phyloP scores from a whole-genome alignment of 1,284 basidiomycete genomes.

The Grifola frondosa region DNA sequence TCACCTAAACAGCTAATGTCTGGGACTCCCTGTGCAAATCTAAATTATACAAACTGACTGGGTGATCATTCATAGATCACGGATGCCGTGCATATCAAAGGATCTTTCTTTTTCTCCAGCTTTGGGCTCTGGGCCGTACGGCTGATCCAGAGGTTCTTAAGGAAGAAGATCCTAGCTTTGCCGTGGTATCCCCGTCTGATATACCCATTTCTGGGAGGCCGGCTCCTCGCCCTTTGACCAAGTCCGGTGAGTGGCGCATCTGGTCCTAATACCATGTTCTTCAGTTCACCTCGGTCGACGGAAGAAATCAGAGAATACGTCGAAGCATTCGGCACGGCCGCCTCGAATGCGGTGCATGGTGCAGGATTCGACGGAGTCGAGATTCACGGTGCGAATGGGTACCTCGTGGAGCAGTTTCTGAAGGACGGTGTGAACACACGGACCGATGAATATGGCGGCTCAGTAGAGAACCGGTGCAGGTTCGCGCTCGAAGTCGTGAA shows the following conservation, averaged over 20 bases:
- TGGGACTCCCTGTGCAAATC: too few species aligned
- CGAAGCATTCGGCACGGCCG: slow-evolving; percentile 21
- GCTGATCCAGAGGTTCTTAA: slow-evolving; percentile 31
- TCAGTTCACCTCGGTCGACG: neutral
- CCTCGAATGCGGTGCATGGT: slow-evolving; percentile 21
- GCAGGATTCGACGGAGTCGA: slow-evolving; percentile 38
- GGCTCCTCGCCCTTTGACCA: slow-evolving; percentile 24
- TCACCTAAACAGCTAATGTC: too few species aligned
- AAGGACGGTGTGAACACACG: slow-evolving; percentile 45
- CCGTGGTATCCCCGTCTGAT: slow-evolving; percentile 41
- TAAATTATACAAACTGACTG: neutral
- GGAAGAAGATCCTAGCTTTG: slow-evolving; percentile 31
- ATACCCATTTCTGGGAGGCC: slow-evolving; percentile 40
- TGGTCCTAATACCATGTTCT: neutral
- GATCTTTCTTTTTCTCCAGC: slow-evolving; percentile 41
- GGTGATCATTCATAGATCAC: slow-evolving; percentile 20
- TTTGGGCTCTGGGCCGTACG: slow-evolving; percentile 46
- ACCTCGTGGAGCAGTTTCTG: slow-evolving; percentile 39
- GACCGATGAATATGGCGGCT: slow-evolving; percentile 57
- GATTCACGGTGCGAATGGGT: slow-evolving; percentile 37
- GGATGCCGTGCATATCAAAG: slow-evolving; percentile 27
- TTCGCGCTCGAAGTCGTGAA: slow-evolving; percentile 49
- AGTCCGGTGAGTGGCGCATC: slow-evolving; percentile 6
- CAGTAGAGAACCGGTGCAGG: slow-evolving; percentile 46
- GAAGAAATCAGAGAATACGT: slow-evolving; percentile 30